phyloP scores from a whole-genome alignment of 306 rosid species.

The Phaseolus lunatus region DNA sequence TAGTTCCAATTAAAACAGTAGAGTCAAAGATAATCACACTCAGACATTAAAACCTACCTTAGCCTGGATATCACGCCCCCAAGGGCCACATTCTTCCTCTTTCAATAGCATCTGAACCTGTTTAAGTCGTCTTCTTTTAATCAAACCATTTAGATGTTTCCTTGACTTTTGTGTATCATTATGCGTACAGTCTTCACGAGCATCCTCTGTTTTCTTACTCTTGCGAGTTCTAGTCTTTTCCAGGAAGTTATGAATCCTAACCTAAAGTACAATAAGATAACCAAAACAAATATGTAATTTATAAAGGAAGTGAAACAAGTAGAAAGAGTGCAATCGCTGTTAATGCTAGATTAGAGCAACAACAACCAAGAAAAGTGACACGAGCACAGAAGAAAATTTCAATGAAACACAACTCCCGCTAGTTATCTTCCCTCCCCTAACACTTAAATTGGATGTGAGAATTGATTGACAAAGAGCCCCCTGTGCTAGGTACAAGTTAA shows the following conservation, averaged over 20 bases:
- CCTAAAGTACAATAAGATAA: slow-evolving; percentile 51
- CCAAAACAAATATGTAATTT: slow-evolving; percentile 16
- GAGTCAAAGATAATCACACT: slow-evolving; percentile 4
- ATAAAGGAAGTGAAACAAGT: slow-evolving; percentile 22
- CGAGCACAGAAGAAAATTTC: slow-evolving; percentile 31
- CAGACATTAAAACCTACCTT: slow-evolving; percentile 59
- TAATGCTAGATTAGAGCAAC: neutral
- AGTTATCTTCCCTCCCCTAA: neutral
- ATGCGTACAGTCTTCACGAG: slow-evolving; percentile 50
- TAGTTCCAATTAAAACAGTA: slow-evolving; percentile 25
- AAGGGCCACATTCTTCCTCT: slow-evolving; percentile 66
- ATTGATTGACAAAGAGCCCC: slow-evolving; percentile 20
- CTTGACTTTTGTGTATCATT: slow-evolving; percentile 68
- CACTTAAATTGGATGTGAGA: neutral
- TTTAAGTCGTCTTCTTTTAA: slow-evolving; percentile 61
- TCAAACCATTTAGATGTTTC: slow-evolving; percentile 68
- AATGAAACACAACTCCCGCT: neutral
- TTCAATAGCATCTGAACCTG: slow-evolving; percentile 67
- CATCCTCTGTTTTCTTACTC: slow-evolving; percentile 52
- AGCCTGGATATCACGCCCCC: slow-evolving; percentile 83
- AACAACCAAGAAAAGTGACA: slow-evolving; percentile 13
- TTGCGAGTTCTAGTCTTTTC: slow-evolving; percentile 63
- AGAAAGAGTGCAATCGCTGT: slow-evolving; percentile 9
- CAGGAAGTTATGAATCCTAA: slow-evolving; percentile 68
- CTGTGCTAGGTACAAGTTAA: neutral